These are phyloP conservation scores for Monosporascus sp. DNA, from an alignment of 2,329 filamentous ascomycete genomes.

Conservation along the genomic window DNA sequence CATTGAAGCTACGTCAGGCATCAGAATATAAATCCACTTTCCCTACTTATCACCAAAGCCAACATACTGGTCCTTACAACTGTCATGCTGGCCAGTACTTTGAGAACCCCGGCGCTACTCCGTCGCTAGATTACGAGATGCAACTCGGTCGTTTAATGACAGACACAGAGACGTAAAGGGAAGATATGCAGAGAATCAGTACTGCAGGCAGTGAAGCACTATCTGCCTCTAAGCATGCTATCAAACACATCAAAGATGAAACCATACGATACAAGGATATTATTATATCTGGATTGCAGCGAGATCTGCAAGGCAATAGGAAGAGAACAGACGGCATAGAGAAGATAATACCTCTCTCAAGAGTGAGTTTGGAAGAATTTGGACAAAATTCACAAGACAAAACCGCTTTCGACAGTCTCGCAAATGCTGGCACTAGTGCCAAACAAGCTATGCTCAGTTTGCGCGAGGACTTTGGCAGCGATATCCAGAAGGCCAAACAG, in stretches of 20 bases:
- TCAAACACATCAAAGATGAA: constrained; percentile 29
- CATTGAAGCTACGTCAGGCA: background rate
- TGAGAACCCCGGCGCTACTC: constrained; percentile 1
- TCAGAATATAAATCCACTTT: background rate
- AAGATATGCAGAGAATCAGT: constrained; percentile 32
- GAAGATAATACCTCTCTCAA: constrained; percentile 24
- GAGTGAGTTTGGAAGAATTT: constrained; percentile 15
- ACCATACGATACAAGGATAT: constrained; percentile 26
- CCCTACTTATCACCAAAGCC: background rate
- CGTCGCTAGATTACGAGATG: constrained; percentile 5
- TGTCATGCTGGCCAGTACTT: background rate
- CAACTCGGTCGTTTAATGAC: constrained; percentile 26
- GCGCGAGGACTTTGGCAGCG: constrained; percentile 14
- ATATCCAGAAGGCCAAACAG: constrained; percentile 3
- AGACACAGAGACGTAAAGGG: constrained; percentile 27
- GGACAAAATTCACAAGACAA: constrained; percentile 5
- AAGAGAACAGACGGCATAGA: constrained; percentile 4
- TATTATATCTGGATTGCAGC: constrained; percentile 19
- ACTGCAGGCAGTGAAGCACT: constrained; percentile 31
- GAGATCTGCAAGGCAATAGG: constrained; percentile 11
- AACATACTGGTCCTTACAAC: background rate
- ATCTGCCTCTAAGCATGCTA: constrained; percentile 29
- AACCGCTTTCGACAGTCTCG: constrained; percentile 3
- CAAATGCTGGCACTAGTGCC: constrained; percentile 4
- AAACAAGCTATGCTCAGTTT: constrained; percentile 17